phyloP scores from a whole-genome alignment of 2,329 filamentous ascomycete species.

The Beauveria rudraprayagi region DNA sequence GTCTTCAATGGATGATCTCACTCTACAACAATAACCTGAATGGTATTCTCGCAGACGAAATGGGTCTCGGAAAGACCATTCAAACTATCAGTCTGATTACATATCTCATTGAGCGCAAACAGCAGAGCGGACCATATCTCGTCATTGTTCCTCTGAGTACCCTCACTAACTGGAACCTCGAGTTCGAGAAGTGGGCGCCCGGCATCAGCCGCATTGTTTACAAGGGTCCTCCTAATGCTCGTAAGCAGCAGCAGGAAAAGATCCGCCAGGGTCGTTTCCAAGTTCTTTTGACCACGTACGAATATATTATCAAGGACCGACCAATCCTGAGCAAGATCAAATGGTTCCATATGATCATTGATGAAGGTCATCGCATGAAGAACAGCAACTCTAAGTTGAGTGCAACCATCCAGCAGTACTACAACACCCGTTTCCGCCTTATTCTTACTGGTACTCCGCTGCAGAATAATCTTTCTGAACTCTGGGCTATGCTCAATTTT shows the following conservation, averaged over 20 bases:
- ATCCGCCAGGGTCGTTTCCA: conserved; percentile 95
- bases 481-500: conserved; percentile 98
- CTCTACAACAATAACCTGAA: conserved; percentile 99
- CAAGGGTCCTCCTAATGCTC: conserved; percentile 83
- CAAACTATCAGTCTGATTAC: conserved; percentile 97
- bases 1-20: conserved; percentile 99
- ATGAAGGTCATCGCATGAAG: conserved; percentile 99
- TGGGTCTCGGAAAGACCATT: conserved; percentile 99
- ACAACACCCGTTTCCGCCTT: conserved; percentile 86
- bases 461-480: conserved; percentile 91
- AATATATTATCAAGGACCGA: conserved; percentile 99
- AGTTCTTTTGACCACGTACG: conserved; percentile 92
- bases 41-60: conserved; percentile 96
- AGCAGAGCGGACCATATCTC: conserved; percentile 83
- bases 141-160: conserved; percentile 97
- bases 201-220: conserved; percentile 82
- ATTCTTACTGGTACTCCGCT: conserved; percentile 96
- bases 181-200: conserved; percentile 98
- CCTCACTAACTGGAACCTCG: conserved; percentile 95
- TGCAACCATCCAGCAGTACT: conserved; percentile 90
- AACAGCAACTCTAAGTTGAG: conserved; percentile 94
- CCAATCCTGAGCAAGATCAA: conserved; percentile 96
- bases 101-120: conserved; percentile 93
- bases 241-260: conserved; percentile 86
- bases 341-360: conserved; percentile 99